Base-by-base conservation (phyloP, 2,329 filamentous ascomycete species). In the Cladophialophora exuberans region DNA sequence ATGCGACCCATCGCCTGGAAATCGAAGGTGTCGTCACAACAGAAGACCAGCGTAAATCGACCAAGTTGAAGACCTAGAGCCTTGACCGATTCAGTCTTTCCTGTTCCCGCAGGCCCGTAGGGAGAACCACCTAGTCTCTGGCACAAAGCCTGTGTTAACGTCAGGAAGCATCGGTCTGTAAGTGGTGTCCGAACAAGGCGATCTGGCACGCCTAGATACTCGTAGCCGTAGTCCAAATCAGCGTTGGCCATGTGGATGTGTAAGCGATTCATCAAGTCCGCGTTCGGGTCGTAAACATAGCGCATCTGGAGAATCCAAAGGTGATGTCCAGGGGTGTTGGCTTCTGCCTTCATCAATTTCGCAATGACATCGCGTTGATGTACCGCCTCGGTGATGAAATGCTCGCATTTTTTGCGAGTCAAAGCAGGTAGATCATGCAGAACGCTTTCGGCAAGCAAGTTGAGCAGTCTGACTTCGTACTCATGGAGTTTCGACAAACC, bases 1-100 rank as follows among this genome's bases (percentile, higher is more conserved):
- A 99, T 99, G 64, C 94, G 90, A 11, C 95, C 95, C 94, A 99
- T 99, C 46, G 94, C 94, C 69, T 99, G 94, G 80, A 97, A 99
- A 72, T 99, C 94, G 67, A 99, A 99, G 0, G 94, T 99, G 73
- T 99, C 94, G 69, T 99, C 94, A 77, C 94, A 99, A 73, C 95
- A 99, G 78, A 99, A 99, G 23, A 99, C 95, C 22, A 99, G 83
- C 1, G 95, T 99, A 72, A 99, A 99, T 57, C 95, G 87, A 70
- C 94, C 95, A 51, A 99, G 85, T 71, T 99, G 92, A 3, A 99
- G 83, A 78, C 94, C 95, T 22, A 99, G 82, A 17, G 94, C 94
- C 74, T 99, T 99, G 71, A 99, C 94, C 1, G 94, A 99, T 70
- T 99, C 94, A 0, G 94, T 99, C 76, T 99, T 99, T 71, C 94